Conservation (phyloP, 306 rosid genomes). For the Prunus davidiana region DNA sequence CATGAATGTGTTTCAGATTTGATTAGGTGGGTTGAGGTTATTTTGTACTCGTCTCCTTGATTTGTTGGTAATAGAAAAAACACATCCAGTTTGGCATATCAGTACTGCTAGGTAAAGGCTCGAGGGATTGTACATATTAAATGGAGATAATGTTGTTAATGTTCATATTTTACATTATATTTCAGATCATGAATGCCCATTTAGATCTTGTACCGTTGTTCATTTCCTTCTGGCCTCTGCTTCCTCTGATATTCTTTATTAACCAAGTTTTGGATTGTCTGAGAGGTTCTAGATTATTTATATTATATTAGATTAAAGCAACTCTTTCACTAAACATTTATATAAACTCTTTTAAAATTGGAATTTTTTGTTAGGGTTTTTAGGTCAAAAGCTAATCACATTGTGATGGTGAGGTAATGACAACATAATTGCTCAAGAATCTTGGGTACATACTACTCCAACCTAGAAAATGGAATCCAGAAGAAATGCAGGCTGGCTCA, state of each 20-base stretch:
- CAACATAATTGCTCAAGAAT: conserved; percentile 9
- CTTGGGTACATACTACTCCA: too few species aligned
- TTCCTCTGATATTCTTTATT: not conserved
- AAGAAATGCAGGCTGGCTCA: conserved; percentile 3
- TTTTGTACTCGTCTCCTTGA: not conserved
- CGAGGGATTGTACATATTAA: not conserved
- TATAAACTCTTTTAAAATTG: not conserved
- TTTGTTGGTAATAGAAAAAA: conserved; percentile 1
- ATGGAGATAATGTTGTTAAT: not conserved
- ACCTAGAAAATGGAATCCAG: not conserved
- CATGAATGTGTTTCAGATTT: not conserved
- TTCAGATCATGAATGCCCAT: not conserved
- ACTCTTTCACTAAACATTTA: not conserved
- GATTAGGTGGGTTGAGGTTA: not conserved
- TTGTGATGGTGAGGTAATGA: not conserved
- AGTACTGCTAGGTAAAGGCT: not conserved
- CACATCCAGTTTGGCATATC: not conserved
- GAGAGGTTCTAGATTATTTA: not conserved
- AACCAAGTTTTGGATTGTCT: not conserved
- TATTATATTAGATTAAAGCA: not conserved
- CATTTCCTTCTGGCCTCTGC: not conserved
- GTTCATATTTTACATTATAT: not conserved
- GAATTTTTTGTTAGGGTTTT: not conserved
- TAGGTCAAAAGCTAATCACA: not conserved
- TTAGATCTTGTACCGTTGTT: not conserved